Base-by-base conservation (phyloP, 139 green algal genomes). In the Volvox africanus region DNA sequence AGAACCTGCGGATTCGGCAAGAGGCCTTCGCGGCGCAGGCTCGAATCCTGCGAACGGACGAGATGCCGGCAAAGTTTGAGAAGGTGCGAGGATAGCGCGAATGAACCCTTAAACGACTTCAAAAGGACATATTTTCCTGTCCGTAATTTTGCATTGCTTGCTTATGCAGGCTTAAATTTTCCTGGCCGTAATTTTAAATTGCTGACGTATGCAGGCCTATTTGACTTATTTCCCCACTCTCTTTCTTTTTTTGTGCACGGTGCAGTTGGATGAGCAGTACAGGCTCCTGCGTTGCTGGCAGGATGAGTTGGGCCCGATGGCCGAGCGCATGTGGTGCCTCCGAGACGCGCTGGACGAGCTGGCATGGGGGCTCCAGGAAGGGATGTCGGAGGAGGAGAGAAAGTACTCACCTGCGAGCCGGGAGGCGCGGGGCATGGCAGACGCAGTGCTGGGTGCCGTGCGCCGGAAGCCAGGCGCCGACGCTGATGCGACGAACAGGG, bases 231-330 rank as follows among this genome's bases (percentile, higher is more conserved):
- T 73, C 65, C 24, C 44, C 44, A 5, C 65, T 28, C 65, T 12
- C 2, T 73, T 24, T 16, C 21, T 16, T 73, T 24, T 73, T 24
- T 28, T 2, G 21, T 73, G 65, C 16, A 73, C 5, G 6, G 65
- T 19, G 26, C 84, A 89, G 84, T 69, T 89, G 84, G 84, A 89
- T 28, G 36, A 81, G 68, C 36, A 80, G 35, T 73, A 89, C 84
- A 28, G 36, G n/a, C 2, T 81, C 2, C 67, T 89, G 36, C 68
- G 68, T 37, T 69, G 84, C 84, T 89, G 84, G 84, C 67, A 80
- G 84, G 67, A 68, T 44, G 84, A 89, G 68, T 37, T 89, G 24
- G 37, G 36, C 36, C 68, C 68, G 18, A 37, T 89, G 68, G 84
- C 84, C 22, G 84, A 80, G 26, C 68, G 37, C 68, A 89, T 89